phyloP scores from a whole-genome alignment of 805 yeast species.

The Candida oleophila region DNA sequence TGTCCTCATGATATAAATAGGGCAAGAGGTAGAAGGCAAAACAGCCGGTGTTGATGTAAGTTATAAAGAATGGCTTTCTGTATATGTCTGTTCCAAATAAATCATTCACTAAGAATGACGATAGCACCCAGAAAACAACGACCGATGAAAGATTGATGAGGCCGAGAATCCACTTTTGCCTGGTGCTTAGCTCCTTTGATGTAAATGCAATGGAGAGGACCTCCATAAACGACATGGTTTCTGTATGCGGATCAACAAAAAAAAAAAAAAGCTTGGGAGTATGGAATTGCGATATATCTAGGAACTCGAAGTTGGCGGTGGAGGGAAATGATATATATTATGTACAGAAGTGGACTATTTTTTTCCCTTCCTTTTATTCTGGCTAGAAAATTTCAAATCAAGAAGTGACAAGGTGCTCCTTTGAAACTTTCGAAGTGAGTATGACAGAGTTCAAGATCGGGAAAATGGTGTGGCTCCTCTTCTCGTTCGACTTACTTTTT shows the following conservation, averaged over 20 bases:
- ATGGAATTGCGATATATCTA: too few species aligned
- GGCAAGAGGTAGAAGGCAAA: constrained; percentile 79
- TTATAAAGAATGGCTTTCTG: constrained; percentile 87
- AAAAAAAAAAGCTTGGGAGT: too few species aligned
- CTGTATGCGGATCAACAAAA: too few species aligned
- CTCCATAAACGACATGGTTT: background rate
- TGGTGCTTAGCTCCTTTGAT: constrained; percentile 20
- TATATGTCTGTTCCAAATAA: constrained; percentile 68
- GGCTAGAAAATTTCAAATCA: background rate
- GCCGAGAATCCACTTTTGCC: constrained; percentile 73
- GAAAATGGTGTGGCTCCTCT: background rate
- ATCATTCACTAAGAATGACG: constrained; percentile 81
- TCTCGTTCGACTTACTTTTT: background rate
- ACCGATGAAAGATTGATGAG: constrained; percentile 70
- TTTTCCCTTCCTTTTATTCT: background rate
- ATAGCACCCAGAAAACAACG: constrained; percentile 85
- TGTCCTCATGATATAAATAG: constrained; percentile 32
- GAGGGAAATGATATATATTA: background rate
- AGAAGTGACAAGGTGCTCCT: background rate
- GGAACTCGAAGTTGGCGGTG: too few species aligned
- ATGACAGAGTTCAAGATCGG: background rate
- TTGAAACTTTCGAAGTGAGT: background rate
- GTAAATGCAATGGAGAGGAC: constrained; percentile 4
- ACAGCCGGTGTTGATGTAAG: constrained; percentile 86
- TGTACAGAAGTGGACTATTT: too few species aligned